Conservation (phyloP, 179 eudicot genomes). For the Vitellaria paradoxa region DNA sequence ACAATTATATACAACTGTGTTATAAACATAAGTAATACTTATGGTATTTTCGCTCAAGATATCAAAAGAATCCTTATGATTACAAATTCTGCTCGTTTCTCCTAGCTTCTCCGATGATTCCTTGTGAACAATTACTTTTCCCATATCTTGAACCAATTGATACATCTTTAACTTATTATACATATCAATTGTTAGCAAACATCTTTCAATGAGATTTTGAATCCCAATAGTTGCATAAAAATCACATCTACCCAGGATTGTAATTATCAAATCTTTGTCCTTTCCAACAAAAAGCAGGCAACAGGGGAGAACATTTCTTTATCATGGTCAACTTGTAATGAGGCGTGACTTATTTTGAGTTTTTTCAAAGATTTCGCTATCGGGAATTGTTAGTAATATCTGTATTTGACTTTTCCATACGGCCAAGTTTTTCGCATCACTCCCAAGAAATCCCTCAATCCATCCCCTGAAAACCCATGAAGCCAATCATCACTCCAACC, state of each 20-base stretch:
- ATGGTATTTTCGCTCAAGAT: neutral
- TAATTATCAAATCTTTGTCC: neutral
- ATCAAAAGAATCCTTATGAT: slow-evolving; percentile 4
- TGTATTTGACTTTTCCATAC: no score
- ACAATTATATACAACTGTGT: neutral
- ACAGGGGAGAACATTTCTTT: slow-evolving; percentile 16
- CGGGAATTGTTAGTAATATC: no score
- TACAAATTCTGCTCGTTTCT: slow-evolving; percentile 4
- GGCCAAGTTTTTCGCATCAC: no score
- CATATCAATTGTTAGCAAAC: neutral
- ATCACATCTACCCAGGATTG: slow-evolving; percentile 9
- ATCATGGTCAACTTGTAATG: slow-evolving; percentile 5
- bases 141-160: slow-evolving; percentile 15
- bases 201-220: neutral
- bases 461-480: no score
- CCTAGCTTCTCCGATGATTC: neutral
- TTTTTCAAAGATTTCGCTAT: no score
- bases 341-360: no score
- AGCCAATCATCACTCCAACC: no score
- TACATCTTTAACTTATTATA: slow-evolving; percentile 9
- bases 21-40: neutral
- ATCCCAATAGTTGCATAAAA: no score
- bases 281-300: slow-evolving; percentile 18
- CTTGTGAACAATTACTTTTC: slow-evolving; percentile 10
- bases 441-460: no score